Evolutionary conservation across 148 eudicot species (phyloP), one percentile per base, ranked within the genome.

Genomic region (Silene uniflora): DNA sequence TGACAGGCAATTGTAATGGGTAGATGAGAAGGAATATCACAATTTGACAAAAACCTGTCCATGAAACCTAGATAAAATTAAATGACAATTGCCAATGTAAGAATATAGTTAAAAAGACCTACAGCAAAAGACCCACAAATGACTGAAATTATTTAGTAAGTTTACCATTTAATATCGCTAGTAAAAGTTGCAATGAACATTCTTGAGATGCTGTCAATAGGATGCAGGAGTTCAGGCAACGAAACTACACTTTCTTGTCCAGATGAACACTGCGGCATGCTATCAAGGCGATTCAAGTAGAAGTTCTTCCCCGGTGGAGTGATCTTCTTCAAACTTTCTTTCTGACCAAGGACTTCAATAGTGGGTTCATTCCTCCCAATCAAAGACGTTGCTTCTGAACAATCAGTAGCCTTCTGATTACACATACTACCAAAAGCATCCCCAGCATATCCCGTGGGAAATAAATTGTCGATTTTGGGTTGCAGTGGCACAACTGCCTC

Each of bases 101-200:
- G 7, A 59, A 72, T n/a, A 21, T 10, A 69, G 32, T 29, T 52
- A 55, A 2, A 72, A 35, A 29, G 56, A 29, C 14, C 0, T n/a
- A 74, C 22, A 13, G 21, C 25, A 4, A 22, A 27, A 44, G 22
- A 11, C 46, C 22, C 63, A 60, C 19, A 80, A 82, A 73, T 1
- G 22, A 47, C 9, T 21, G 29, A 23, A 58, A 5, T 19, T 10
- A 29, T 29, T 60, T 3, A 9, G 74, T 62, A 77, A 79, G 79
- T 21, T 85, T 86, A 93, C 98, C 98, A 93, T 59, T 72, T 75
- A 66, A 93, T 83, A 77, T 93, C 91, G 72, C 91, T 81, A 6
- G 98, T 93, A 79, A 93, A 91, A 74, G 98, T 93, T 19, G 98
- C 93, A 76, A 93, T 82, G 49, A 93, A 93, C 49, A 93, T 84